Percentiles rank a stretch among this genome's conserved stretches.
These are phyloP conservation scores for Kluyveromyces wickerhamii DNA, from an alignment of 805 yeast genomes.

Conservation along the genomic window DNA sequence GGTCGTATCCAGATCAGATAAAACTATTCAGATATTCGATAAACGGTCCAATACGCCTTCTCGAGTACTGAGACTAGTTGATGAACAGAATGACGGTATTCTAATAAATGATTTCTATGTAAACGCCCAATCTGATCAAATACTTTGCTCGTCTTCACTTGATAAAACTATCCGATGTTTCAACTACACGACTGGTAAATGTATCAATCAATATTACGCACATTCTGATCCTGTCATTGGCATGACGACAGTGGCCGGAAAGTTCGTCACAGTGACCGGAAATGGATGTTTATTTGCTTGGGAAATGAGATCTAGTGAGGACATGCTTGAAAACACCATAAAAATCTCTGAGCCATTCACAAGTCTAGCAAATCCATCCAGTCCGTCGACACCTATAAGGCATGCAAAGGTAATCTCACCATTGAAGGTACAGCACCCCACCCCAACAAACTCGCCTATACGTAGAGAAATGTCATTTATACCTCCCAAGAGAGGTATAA, in stretches of 20 bases:
- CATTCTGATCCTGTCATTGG: slow-evolving; percentile 47
- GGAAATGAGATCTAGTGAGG: slow-evolving; percentile 17
- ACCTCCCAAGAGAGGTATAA: background rate
- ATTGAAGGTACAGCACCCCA: slow-evolving; percentile 2
- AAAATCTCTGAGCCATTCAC: background rate
- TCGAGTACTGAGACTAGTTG: slow-evolving; percentile 35
- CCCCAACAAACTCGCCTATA: slow-evolving; percentile 2
- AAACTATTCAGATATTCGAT: slow-evolving; percentile 35
- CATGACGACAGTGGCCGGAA: slow-evolving; percentile 23
- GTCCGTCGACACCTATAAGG: slow-evolving; percentile 2
- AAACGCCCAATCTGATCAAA: slow-evolving; percentile 19
- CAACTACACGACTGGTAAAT: slow-evolving; percentile 38
- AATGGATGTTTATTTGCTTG: slow-evolving; percentile 52
- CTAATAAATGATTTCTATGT: slow-evolving; percentile 39
- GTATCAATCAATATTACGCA: slow-evolving; percentile 49
- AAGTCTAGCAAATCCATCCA: background rate
- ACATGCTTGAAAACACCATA: background rate
- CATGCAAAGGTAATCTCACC: slow-evolving; percentile 1
- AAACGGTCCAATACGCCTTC: slow-evolving; percentile 29
- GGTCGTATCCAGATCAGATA: slow-evolving; percentile 46
- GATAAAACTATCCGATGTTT: slow-evolving; percentile 54
- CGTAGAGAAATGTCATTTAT: background rate
- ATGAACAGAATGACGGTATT: slow-evolving; percentile 35
- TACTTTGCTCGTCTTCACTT: slow-evolving; percentile 37
- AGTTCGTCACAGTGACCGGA: slow-evolving; percentile 38